Evolutionary conservation across 192 early-diverging fungal genomes (phyloP).

Genomic region (Backusella circina): DNA sequence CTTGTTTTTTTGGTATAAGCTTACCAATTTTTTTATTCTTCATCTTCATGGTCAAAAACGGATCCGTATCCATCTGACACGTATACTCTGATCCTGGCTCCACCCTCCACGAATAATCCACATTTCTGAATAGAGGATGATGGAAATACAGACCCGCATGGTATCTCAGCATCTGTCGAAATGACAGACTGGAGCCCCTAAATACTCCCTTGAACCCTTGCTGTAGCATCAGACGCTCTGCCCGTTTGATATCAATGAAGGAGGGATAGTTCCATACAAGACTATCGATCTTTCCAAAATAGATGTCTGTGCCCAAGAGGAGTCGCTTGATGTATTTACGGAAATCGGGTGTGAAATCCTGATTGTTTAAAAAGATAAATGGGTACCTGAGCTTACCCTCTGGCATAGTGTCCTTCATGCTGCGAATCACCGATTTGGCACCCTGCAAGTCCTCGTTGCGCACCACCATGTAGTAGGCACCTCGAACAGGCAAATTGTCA

Average conservation of each 20-base stretch:
- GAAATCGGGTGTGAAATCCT: constrained; percentile 61
- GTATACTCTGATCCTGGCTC: constrained; percentile 70
- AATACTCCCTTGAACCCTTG: constrained; percentile 41
- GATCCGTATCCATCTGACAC: constrained; percentile 74
- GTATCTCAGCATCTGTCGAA: constrained; percentile 7
- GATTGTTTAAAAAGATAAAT: constrained; percentile 71
- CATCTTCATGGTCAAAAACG: constrained; percentile 67
- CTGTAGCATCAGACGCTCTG: constrained; percentile 48
- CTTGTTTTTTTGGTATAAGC: too few species aligned
- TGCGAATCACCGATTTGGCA: constrained; percentile 51
- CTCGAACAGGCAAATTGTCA: constrained; percentile 13
- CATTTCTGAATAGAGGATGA: constrained; percentile 59
- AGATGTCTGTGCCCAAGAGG: neutral
- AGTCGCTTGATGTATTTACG: constrained; percentile 16
- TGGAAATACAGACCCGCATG: constrained; percentile 61
- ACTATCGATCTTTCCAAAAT: constrained; percentile 42
- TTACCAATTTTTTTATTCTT: constrained; percentile 68
- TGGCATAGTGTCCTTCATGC: constrained; percentile 70
- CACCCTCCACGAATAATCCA: constrained; percentile 76
- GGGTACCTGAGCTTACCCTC: constrained; percentile 63
- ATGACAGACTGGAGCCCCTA: constrained; percentile 26
- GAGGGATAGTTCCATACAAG: constrained; percentile 73
- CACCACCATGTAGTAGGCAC: constrained; percentile 44
- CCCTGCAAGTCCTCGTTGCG: constrained; percentile 63
- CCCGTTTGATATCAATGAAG: constrained; percentile 60